Conservation (phyloP, 2,329 filamentous ascomycete genomes). For the Colletotrichum lupini region DNA sequence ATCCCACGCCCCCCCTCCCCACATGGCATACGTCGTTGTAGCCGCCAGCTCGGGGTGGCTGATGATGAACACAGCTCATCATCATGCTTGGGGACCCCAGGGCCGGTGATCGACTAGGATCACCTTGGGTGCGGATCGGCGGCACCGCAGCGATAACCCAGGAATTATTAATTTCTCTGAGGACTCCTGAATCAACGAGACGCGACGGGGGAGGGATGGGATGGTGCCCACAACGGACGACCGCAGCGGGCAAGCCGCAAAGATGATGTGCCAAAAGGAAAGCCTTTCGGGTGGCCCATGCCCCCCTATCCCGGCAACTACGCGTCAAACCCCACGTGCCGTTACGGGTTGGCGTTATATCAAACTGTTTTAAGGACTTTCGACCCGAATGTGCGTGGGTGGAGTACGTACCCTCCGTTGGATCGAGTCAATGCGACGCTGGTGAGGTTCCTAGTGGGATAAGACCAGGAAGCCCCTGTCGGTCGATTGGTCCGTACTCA, state of each 20-base stretch:
- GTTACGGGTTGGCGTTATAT: slow-evolving; percentile 20
- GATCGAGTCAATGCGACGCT: slow-evolving; percentile 19
- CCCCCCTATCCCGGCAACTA: slow-evolving; percentile 12
- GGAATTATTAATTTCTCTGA: slow-evolving; percentile 27
- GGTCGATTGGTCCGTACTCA: slow-evolving; percentile 1
- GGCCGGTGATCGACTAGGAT: neutral
- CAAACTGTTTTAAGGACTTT: slow-evolving; percentile 19
- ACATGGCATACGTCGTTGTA: slow-evolving; percentile 18
- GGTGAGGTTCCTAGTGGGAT: neutral
- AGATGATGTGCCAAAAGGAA: neutral
- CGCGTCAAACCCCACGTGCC: slow-evolving; percentile 28
- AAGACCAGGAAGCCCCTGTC: slow-evolving; percentile 10
- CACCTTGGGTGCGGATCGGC: slow-evolving; percentile 16
- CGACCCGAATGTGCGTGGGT: neutral
- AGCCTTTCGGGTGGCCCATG: neutral
- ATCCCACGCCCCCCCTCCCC: neutral
- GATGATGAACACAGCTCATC: slow-evolving; percentile 2
- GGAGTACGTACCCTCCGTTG: neutral
- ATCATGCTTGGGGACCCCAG: slow-evolving; percentile 11
- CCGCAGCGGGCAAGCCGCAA: neutral
- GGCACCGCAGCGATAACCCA: slow-evolving; percentile 9
- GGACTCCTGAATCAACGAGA: slow-evolving; percentile 29
- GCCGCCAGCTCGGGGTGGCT: slow-evolving; percentile 18
- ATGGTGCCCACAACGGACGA: neutral
- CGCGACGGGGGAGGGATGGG: neutral